Evolutionary conservation across 2,329 filamentous ascomycete species (phyloP).

Genomic region (Neurospora sp.): DNA sequence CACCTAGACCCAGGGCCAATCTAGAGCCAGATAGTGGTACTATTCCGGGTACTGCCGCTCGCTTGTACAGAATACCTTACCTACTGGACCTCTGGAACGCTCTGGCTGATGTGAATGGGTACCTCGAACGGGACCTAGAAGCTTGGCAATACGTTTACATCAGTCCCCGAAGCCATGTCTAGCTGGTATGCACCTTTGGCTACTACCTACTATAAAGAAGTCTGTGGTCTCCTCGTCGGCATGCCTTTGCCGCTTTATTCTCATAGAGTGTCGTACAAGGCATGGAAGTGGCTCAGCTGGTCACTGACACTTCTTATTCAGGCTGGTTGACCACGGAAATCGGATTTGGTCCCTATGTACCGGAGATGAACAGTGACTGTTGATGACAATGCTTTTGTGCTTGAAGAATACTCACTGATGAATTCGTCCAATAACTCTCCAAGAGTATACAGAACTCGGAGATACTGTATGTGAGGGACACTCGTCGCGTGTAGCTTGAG

Average conservation of each 20-base stretch:
- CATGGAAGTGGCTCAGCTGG: background rate
- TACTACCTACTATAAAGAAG: background rate
- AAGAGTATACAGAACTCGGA: background rate
- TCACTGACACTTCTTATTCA: background rate
- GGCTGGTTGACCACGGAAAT: background rate
- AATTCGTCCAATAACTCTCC: background rate
- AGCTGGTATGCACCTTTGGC: background rate
- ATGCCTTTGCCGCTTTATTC: background rate
- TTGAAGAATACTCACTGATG: background rate
- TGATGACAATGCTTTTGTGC: background rate
- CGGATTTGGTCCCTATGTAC: background rate
- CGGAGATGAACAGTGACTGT: background rate
- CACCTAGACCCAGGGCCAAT: background rate
- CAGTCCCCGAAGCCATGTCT: background rate
- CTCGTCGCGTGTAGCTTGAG: background rate
- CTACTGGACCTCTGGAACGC: background rate
- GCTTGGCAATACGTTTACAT: background rate
- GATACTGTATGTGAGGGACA: background rate
- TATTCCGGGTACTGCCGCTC: background rate
- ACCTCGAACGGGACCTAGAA: background rate
- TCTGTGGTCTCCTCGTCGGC: background rate
- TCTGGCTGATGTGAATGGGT: background rate
- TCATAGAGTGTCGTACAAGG: background rate
- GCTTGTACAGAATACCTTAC: background rate
- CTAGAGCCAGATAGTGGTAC: background rate